Evolutionary conservation across 345 rosid genomes (phyloP).

Genomic region (Limnanthes douglasii): DNA sequence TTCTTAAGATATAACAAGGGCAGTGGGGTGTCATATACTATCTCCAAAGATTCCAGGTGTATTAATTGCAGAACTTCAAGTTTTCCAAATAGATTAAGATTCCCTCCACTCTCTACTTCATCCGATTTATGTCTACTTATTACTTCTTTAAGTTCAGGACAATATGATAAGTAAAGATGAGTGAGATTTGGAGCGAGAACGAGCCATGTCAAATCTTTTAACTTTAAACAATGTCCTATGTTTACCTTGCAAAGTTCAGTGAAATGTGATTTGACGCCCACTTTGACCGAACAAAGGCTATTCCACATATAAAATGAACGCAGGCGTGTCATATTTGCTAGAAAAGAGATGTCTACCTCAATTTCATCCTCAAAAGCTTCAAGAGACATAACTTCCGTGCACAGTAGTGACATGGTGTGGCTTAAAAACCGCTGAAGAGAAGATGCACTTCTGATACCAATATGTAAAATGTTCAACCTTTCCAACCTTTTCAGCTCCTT

Average conservation of each 20-base stretch:
- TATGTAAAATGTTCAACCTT: neutral
- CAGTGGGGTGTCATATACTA: neutral
- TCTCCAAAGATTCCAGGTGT: neutral
- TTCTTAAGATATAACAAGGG: neutral
- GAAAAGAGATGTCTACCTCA: neutral
- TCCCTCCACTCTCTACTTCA: neutral
- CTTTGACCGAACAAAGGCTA: neutral
- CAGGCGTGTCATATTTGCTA: neutral
- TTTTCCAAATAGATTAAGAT: neutral
- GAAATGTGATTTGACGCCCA: neutral
- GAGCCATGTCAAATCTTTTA: conserved; percentile 5
- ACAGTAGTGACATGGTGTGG: no score
- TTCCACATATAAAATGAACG: neutral
- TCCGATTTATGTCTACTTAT: neutral
- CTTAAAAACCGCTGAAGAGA: neutral
- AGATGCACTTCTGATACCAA: neutral
- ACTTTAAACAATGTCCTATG: neutral
- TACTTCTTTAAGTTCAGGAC: neutral
- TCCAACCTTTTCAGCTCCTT: conserved; percentile 1
- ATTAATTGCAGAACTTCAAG: neutral
- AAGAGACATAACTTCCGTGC: no score
- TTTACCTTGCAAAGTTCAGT: neutral
- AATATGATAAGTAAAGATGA: neutral
- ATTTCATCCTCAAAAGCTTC: neutral
- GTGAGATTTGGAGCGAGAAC: neutral